Conservation (phyloP, 1,284 basidiomycete species). For the Melampsora larici-populina region DNA sequence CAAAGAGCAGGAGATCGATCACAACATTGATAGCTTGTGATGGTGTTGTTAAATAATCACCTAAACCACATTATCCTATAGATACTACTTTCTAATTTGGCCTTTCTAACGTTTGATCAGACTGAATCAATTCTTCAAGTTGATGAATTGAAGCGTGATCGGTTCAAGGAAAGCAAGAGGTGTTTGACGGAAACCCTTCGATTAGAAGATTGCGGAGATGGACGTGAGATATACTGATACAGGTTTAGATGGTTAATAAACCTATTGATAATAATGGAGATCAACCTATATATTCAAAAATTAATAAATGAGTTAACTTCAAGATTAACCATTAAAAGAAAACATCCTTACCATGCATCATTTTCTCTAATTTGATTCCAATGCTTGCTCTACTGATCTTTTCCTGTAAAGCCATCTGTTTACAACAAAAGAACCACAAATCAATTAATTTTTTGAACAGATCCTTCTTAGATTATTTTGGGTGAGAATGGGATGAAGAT, state of each 20-base stretch:
- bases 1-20: too few species aligned
- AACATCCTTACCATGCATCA: slow-evolving; percentile 60
- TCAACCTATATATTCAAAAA: slow-evolving; percentile 43
- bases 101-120: too few species aligned
- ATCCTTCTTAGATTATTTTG: not conserved
- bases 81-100: too few species aligned
- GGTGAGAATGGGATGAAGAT: not conserved
- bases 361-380: slow-evolving; percentile 54
- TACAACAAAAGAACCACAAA: not conserved
- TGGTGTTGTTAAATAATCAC: too few species aligned
- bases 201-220: slow-evolving; percentile 84
- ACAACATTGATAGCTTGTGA: too few species aligned
- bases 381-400: slow-evolving; percentile 53
- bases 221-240: slow-evolving; percentile 59
- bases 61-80: too few species aligned
- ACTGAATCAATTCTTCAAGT: too few species aligned
- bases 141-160: slow-evolving; percentile 83
- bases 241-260: slow-evolving; percentile 27
- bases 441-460: not conserved
- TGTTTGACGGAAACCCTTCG: slow-evolving; percentile 90
- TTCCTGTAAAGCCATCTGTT: slow-evolving; percentile 47
- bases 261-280: slow-evolving; percentile 47
- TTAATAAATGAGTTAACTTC: not conserved
- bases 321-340: not conserved
- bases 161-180: slow-evolving; percentile 86